Percentiles rank a stretch among this genome's conserved stretches.
These are phyloP conservation scores for Lodderomyces elongisporus DNA, from an alignment of 1,139 yeast genomes.

Conservation along the genomic window DNA sequence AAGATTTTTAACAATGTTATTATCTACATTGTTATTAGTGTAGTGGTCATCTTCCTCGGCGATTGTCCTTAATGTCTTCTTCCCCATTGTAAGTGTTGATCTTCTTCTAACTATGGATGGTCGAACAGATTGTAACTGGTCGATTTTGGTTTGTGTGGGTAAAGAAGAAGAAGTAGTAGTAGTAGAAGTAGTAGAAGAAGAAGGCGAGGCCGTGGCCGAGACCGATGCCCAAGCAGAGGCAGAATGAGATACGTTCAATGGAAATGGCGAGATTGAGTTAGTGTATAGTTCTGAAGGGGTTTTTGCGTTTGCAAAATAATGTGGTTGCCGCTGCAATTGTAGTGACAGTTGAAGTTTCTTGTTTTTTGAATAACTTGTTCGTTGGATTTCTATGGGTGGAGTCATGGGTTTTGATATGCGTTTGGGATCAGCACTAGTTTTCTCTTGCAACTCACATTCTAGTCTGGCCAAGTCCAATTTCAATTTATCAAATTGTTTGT, in stretches of 20 bases:
- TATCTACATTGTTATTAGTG: no score
- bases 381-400: slow-evolving; percentile 1
- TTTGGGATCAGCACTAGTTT: no score
- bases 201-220: slow-evolving; percentile 5
- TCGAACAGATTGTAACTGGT: slow-evolving; percentile 1
- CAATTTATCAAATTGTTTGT: slow-evolving; percentile 11
- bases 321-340: not conserved
- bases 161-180: no score
- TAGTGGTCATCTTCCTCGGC: slow-evolving; percentile 12
- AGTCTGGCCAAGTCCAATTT: slow-evolving; percentile 10
- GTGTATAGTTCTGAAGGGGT: not conserved
- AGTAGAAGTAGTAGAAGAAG: no score
- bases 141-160: slow-evolving; percentile 1
- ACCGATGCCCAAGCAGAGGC: not conserved
- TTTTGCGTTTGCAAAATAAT: not conserved
- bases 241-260: slow-evolving; percentile 8
- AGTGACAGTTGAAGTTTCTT: slow-evolving; percentile 2
- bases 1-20: no score
- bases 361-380: not conserved
- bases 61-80: slow-evolving; percentile 9
- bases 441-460: slow-evolving; percentile 7
- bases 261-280: slow-evolving; percentile 12
- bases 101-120: slow-evolving; percentile 2
- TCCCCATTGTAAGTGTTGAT: slow-evolving; percentile 7
- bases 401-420: no score